Percentiles rank a stretch among this genome's conserved stretches.
Conservation (phyloP, 306 rosid species). For the Pyrus betulifolia region DNA sequence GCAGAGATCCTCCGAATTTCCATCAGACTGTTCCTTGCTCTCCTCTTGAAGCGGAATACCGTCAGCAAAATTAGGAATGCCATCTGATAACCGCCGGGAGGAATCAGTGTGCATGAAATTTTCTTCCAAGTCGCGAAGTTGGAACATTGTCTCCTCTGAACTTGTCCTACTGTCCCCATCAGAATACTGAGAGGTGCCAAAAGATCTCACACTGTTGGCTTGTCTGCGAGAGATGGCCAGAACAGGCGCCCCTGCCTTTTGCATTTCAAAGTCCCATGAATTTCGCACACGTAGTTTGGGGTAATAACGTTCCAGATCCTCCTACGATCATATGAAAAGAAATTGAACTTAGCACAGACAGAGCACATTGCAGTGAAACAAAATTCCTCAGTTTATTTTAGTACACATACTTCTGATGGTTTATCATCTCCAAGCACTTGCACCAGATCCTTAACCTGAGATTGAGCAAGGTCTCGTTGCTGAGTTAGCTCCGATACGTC, state of each 20-base stretch:
- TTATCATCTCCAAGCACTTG: slow-evolving; percentile 45
- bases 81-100: slow-evolving; percentile 33
- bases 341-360: slow-evolving; percentile 16
- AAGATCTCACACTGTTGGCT: slow-evolving; percentile 47
- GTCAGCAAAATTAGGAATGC: slow-evolving; percentile 23
- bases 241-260: slow-evolving; percentile 24
- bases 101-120: slow-evolving; percentile 31
- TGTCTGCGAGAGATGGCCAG: slow-evolving; percentile 21
- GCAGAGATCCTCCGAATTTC: slow-evolving; percentile 47
- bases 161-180: slow-evolving; percentile 60
- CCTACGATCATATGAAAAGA: slow-evolving; percentile 34
- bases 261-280: slow-evolving; percentile 58
- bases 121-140: slow-evolving; percentile 56
- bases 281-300: slow-evolving; percentile 48
- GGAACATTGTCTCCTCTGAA: slow-evolving; percentile 59
- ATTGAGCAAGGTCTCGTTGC: slow-evolving; percentile 68
- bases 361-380: slow-evolving; percentile 1
- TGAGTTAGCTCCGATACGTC: slow-evolving; percentile 51
- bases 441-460: slow-evolving; percentile 68
- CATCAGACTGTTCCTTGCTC: slow-evolving; percentile 45
- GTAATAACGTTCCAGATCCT: slow-evolving; percentile 41
- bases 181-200: slow-evolving; percentile 64
- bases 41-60: slow-evolving; percentile 32
- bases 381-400: slow-evolving; percentile 7
- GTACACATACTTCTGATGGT: slow-evolving; percentile 42